Conservation (phyloP, 2,329 filamentous ascomycete species). For the Bisporella sp. region DNA sequence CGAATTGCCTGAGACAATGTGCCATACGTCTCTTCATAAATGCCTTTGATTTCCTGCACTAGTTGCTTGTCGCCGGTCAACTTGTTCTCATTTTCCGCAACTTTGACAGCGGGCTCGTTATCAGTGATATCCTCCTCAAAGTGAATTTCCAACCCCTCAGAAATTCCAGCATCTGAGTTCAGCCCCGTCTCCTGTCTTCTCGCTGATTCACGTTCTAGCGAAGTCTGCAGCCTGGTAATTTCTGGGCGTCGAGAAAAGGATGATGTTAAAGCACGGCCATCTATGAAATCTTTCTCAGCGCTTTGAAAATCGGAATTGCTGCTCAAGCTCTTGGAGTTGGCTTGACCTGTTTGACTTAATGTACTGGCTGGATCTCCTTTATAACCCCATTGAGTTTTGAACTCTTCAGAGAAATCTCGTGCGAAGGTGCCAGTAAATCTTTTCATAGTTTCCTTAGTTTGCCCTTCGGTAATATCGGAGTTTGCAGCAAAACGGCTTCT, state of each 20-base stretch:
- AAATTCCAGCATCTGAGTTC: background rate
- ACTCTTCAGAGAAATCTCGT: conserved; percentile 47
- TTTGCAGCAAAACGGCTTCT: background rate
- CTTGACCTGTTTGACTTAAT: conserved; percentile 11
- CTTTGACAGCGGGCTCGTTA: no score
- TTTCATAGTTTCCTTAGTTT: conserved; percentile 18
- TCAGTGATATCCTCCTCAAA: background rate
- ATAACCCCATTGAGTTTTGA: conserved; percentile 35
- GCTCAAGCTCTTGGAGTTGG: conserved; percentile 1
- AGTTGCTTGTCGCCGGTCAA: conserved; percentile 23
- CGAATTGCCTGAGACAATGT: no score
- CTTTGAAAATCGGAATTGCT: conserved; percentile 1
- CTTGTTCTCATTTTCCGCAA: no score
- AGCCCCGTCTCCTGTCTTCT: background rate
- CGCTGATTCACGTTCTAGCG: conserved; percentile 19
- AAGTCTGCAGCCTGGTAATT: conserved; percentile 20
- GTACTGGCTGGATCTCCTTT: conserved; percentile 6
- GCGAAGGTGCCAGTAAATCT: conserved; percentile 38
- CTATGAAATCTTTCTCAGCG: conserved; percentile 19
- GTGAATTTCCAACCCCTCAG: background rate
- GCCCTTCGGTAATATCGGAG: background rate
- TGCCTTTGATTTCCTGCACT: conserved; percentile 30
- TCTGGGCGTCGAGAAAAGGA: conserved; percentile 18
- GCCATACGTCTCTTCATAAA: conserved; percentile 34
- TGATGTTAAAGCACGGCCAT: conserved; percentile 12